Evolutionary conservation across 257 asterid genomes (phyloP).

Genomic region (Craterostigma plantagineum): DNA sequence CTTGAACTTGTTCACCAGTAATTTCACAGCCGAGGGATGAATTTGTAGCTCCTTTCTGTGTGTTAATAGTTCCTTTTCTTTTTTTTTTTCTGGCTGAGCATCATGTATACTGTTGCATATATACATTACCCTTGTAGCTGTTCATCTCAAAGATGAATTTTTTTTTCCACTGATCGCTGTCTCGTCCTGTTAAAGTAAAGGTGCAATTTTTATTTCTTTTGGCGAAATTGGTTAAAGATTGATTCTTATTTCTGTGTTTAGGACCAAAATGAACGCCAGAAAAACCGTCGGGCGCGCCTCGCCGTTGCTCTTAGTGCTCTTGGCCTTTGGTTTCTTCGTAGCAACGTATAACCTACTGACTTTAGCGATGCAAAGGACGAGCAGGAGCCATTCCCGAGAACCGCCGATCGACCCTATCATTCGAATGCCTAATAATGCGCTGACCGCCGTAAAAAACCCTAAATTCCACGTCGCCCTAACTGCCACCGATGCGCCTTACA

Average conservation of each 20-base stretch:
- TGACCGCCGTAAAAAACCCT: conserved; percentile 14
- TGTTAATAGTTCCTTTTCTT: neutral
- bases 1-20: too few relatives aligned
- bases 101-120: too few relatives aligned
- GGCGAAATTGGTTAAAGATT: too few relatives aligned
- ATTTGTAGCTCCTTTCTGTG: too few relatives aligned
- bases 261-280: conserved; percentile 30
- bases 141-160: too few relatives aligned
- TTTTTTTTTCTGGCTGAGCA: too few relatives aligned
- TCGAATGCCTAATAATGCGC: conserved; percentile 20
- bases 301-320: conserved; percentile 36
- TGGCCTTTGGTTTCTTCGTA: conserved; percentile 63
- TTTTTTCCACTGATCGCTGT: too few relatives aligned
- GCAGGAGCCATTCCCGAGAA: conserved; percentile 15
- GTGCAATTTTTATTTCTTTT: too few relatives aligned
- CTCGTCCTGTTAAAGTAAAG: too few relatives aligned
- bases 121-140: too few relatives aligned
- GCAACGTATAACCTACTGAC: conserved; percentile 70
- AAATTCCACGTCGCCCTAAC: conserved; percentile 82
- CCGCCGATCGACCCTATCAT: conserved; percentile 35
- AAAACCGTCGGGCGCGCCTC: conserved; percentile 56
- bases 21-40: too few relatives aligned
- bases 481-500: conserved; percentile 80
- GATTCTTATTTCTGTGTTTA: neutral
- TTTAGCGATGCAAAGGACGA: conserved; percentile 36